A percentile compares a stretch with the other conserved stretches of the same genome.
Conservation (phyloP, 2,329 filamentous ascomycete genomes). For the Beauveria bassiana region DNA sequence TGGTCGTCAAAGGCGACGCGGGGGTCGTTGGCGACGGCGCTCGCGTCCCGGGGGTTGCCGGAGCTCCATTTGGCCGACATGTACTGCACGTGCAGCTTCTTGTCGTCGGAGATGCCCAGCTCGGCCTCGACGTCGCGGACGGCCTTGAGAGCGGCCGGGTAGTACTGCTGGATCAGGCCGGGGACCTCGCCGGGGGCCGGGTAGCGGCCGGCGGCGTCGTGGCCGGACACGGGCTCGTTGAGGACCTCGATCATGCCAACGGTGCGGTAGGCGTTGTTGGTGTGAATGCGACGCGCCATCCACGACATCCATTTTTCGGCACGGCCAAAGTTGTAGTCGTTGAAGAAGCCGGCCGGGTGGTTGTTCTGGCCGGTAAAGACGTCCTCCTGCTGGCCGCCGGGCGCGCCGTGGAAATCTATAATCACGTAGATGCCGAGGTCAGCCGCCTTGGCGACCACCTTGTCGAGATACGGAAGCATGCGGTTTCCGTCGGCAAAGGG, state of each 20-base stretch:
- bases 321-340: slow-evolving; percentile 46
- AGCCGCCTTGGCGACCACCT: slow-evolving; percentile 23
- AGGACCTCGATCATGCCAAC: slow-evolving; percentile 53
- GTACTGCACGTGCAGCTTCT: slow-evolving; percentile 37
- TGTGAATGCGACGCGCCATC: slow-evolving; percentile 47
- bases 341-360: slow-evolving; percentile 43
- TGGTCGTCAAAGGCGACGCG: slow-evolving; percentile 48
- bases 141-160: slow-evolving; percentile 18
- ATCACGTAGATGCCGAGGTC: slow-evolving; percentile 27
- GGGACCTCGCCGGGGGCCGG: slow-evolving; percentile 19
- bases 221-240: slow-evolving; percentile 41
- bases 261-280: slow-evolving; percentile 38
- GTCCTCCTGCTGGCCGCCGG: slow-evolving; percentile 36
- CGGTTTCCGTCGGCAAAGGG: slow-evolving; percentile 33
- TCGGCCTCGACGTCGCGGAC: slow-evolving; percentile 18
- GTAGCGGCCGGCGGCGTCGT: slow-evolving; percentile 16
- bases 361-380: slow-evolving; percentile 35
- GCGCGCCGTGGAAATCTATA: slow-evolving; percentile 34
- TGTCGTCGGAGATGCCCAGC: slow-evolving; percentile 14
- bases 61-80: slow-evolving; percentile 45
- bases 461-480: slow-evolving; percentile 25
- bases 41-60: slow-evolving; percentile 23
- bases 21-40: slow-evolving; percentile 28
- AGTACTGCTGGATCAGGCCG: slow-evolving; percentile 16
- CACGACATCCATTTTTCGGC: slow-evolving; percentile 45